These are phyloP conservation scores for Jamesozyma gamospora DNA, from an alignment of 805 yeast genomes.

Conservation along the genomic window DNA sequence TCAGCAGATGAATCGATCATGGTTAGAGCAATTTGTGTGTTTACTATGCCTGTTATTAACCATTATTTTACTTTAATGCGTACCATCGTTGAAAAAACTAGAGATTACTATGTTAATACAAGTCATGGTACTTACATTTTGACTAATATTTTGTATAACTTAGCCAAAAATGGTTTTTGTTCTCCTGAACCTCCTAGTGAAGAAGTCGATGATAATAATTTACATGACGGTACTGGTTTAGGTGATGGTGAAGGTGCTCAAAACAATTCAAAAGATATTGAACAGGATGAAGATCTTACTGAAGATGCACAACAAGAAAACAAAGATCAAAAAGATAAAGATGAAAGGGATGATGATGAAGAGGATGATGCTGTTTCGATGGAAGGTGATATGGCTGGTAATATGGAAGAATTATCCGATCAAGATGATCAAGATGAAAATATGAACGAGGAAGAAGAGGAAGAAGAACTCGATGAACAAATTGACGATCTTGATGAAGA, in stretches of 20 bases:
- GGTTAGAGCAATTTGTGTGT: conserved; percentile 40
- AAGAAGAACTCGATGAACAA: conserved; percentile 78
- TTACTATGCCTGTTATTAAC: conserved; percentile 52
- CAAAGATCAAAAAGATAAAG: conserved; percentile 60
- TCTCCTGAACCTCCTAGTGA: conserved; percentile 70
- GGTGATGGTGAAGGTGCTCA: conserved; percentile 91
- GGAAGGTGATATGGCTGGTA: conserved; percentile 97
- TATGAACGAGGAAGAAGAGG: conserved; percentile 44
- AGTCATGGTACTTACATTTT: conserved; percentile 57
- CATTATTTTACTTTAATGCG: conserved; percentile 47
- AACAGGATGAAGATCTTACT: conserved; percentile 80
- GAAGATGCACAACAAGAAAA: conserved; percentile 71
- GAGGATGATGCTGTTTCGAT: conserved; percentile 78
- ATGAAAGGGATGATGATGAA: conserved; percentile 43
- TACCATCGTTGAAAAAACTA: conserved; percentile 35
- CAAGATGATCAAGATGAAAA: conserved; percentile 53
- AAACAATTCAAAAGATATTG: conserved; percentile 73
- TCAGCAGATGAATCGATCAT: conserved; percentile 30
- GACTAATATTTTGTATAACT: conserved; percentile 41
- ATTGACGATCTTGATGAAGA: conserved; percentile 80
- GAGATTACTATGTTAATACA: conserved; percentile 41
- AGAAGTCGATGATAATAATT: conserved; percentile 52
- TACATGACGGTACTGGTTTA: conserved; percentile 80
- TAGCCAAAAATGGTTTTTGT: conserved; percentile 82
- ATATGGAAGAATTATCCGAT: conserved; percentile 67